phyloP scores from a whole-genome alignment of 2,329 filamentous ascomycete species.

The Teratosphaeria destructans region DNA sequence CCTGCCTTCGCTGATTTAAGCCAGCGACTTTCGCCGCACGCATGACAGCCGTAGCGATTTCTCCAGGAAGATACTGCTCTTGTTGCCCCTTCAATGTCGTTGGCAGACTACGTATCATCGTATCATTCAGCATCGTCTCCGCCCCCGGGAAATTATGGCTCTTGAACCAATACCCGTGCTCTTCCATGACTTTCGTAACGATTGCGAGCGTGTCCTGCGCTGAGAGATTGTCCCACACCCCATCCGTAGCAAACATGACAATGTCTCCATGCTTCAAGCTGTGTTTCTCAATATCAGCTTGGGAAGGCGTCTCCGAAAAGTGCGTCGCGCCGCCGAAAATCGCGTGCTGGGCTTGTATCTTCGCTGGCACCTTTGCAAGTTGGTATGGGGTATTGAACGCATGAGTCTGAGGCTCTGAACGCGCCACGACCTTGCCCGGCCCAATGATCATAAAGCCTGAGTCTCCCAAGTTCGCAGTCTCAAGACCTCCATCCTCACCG shows the following conservation, averaged over 20 bases:
- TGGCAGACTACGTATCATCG: constrained; percentile 14
- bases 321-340: constrained; percentile 63
- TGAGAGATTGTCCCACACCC: constrained; percentile 91
- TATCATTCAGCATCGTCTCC: constrained; percentile 22
- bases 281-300: constrained; percentile 71
- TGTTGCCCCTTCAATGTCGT: constrained; percentile 12
- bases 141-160: constrained; percentile 17
- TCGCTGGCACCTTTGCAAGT: constrained; percentile 74
- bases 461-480: constrained; percentile 90
- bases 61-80: constrained; percentile 56
- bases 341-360: constrained; percentile 66
- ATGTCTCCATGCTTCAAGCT: constrained; percentile 81
- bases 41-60: constrained; percentile 69
- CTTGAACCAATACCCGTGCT: constrained; percentile 28
- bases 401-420: constrained; percentile 81
- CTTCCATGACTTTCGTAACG: constrained; percentile 58
- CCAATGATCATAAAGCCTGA: constrained; percentile 85
- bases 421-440: constrained; percentile 72
- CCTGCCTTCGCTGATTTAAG: constrained; percentile 68
- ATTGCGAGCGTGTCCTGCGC: constrained; percentile 79
- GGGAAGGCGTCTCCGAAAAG: constrained; percentile 71
- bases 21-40: constrained; percentile 77
- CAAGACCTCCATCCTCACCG: constrained; percentile 60
- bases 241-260: constrained; percentile 86
- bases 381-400: constrained; percentile 97